A percentile compares a stretch with the other conserved stretches of the same genome.
Evolutionary conservation across 202 grass and related monocot genomes (phyloP).

Genomic region (Digitaria exilis): DNA sequence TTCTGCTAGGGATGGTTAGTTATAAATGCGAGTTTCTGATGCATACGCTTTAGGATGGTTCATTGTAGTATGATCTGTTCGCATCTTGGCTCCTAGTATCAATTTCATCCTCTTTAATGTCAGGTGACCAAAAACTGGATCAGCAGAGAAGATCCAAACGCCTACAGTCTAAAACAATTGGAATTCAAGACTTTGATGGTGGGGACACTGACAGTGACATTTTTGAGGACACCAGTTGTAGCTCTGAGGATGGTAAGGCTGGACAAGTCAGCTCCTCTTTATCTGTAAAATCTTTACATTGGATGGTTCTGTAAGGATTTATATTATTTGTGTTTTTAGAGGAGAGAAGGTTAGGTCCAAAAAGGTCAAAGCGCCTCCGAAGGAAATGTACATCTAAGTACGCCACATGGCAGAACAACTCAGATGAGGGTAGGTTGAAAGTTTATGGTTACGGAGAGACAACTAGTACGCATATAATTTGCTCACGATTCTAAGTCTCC

Average conservation of each 20-base stretch:
- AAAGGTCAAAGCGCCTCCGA: constrained; percentile 33
- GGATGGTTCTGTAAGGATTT: background rate
- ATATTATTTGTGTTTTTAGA: constrained; percentile 30
- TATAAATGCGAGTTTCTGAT: background rate
- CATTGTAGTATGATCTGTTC: background rate
- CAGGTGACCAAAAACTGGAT: background rate
- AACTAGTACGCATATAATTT: background rate
- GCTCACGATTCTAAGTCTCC: constrained; percentile 16
- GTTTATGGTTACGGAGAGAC: background rate
- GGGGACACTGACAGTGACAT: background rate
- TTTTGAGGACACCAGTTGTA: background rate
- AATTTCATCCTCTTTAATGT: background rate
- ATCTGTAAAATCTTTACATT: background rate
- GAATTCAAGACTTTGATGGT: background rate
- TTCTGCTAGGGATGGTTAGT: constrained; percentile 4
- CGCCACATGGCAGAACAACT: constrained; percentile 3
- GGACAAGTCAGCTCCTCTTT: background rate
- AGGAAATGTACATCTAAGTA: constrained; percentile 5
- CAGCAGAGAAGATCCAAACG: constrained; percentile 27
- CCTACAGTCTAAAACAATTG: background rate
- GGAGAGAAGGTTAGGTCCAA: background rate
- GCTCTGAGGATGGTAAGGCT: constrained; percentile 31
- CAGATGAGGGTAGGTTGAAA: constrained; percentile 31
- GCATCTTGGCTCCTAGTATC: background rate
- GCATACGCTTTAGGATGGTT: background rate